Conservation (phyloP, 225 moss, liverwort and hornwort genomes). For the Neckera pumila region DNA sequence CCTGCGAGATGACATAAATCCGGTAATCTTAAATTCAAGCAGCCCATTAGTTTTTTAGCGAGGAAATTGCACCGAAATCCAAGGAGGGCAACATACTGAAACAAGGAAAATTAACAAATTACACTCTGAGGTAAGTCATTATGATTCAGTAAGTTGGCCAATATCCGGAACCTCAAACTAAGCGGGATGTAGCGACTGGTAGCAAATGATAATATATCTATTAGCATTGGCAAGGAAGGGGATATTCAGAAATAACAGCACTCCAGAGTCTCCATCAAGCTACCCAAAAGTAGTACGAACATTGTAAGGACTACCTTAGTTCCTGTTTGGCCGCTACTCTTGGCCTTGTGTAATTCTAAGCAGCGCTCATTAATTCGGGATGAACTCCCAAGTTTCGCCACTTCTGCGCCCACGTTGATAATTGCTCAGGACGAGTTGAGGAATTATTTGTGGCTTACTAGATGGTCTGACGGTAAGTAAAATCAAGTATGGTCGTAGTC, state of each 20-base stretch:
- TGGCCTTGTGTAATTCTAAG: constrained; percentile 79
- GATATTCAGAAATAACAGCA: background rate
- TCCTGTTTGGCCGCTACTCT: constrained; percentile 32
- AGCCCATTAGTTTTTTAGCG: background rate
- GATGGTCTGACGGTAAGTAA: background rate
- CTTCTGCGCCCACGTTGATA: constrained; percentile 44
- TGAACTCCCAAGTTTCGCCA: constrained; percentile 67
- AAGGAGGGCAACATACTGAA: background rate
- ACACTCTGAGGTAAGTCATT: background rate
- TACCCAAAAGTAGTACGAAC: background rate
- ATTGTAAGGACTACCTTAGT: constrained; percentile 29
- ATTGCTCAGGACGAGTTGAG: background rate
- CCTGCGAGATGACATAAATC: constrained; percentile 7
- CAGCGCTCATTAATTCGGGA: constrained; percentile 88
- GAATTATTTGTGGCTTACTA: background rate
- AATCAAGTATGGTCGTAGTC: background rate
- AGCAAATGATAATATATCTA: background rate
- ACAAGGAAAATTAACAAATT: background rate
- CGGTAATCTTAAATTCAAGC: background rate
- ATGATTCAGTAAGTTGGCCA: background rate
- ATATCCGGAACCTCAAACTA: background rate
- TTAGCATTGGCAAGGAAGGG: background rate
- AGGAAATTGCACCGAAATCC: background rate
- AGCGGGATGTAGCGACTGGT: background rate
- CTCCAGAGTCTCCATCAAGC: background rate